These are phyloP conservation scores for Benincasa hispida DNA, from an alignment of 306 rosid genomes.

Conservation along the genomic window DNA sequence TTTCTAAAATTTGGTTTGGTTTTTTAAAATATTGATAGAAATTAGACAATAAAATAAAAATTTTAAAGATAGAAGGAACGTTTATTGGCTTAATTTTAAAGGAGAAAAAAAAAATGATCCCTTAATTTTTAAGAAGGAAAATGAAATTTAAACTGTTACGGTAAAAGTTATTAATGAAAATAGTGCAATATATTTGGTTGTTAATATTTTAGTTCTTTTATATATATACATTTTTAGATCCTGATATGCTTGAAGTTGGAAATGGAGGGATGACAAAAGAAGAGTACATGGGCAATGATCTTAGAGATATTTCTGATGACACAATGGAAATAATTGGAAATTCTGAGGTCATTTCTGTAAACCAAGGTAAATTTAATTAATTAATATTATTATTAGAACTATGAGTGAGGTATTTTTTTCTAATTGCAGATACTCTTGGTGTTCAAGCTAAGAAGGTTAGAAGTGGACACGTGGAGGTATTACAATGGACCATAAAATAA, in stretches of 20 bases:
- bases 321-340: slow-evolving; percentile 50
- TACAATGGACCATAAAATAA: background rate
- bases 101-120: too few relatives aligned
- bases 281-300: slow-evolving; percentile 78
- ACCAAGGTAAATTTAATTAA: slow-evolving; percentile 43
- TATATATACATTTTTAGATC: slow-evolving; percentile 32
- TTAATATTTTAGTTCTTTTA: background rate
- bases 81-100: too few relatives aligned
- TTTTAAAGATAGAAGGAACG: too few relatives aligned
- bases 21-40: too few relatives aligned
- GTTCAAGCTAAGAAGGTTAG: slow-evolving; percentile 82
- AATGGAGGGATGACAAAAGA: slow-evolving; percentile 80
- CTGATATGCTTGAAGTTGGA: slow-evolving; percentile 93
- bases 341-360: slow-evolving; percentile 62
- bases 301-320: slow-evolving; percentile 58
- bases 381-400: background rate
- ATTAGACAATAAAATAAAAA: too few relatives aligned
- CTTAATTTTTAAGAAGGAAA: too few relatives aligned
- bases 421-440: slow-evolving; percentile 61
- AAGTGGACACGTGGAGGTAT: slow-evolving; percentile 69
- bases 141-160: too few relatives aligned
- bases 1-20: too few relatives aligned
- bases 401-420: too few relatives aligned
- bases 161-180: too few relatives aligned
- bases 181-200: too few relatives aligned